Evolutionary conservation across 495 filamentous ascomycete genomes (phyloP), one percentile per base, ranked within the genome.

Genomic region (Lasiosphaeria miniovina): DNA sequence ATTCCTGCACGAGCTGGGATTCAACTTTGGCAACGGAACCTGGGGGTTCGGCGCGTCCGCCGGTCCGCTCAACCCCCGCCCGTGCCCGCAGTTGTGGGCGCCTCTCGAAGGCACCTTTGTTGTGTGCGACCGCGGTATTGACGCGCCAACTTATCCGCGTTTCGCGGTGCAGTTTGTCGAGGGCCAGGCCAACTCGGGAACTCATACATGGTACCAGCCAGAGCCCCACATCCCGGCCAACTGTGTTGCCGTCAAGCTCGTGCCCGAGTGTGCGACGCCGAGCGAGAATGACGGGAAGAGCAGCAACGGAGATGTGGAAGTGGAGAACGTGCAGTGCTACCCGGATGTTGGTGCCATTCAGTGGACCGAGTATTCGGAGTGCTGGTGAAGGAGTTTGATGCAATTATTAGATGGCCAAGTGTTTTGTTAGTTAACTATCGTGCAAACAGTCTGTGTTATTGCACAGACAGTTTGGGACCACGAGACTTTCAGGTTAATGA

Each of bases 181-280:
- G 15, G 49, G 49, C 24, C n/a, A 51, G 49, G 32, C 49, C 24
- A 51, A 51, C 24, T 11, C 8, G 12, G 43, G 12, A 4, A 11
- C 43, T n/a, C 24, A 14, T n/a, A 32, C 4, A 9, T 51, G 32
- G 10, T 32, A 51, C 15, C n/a, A 11, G n/a, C 49, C 49, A 6
- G 49, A 51, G 49, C 43, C 43, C 15, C 17, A 51, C 12, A 9
- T 51, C 17, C 49, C 49, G 14, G 4, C 17, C 49, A 51, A 51
- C 49, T 51, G 49, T 6, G 49, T 51, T 14, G 49, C 49, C 32
- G 15, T 51, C 49, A 51, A 51, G 49, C 49, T 51, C 24, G 8
- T 51, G 11, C 49, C 49, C 17, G 1, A 51, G 49, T 51, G 49
- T 32, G 49, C n/a, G 12, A 46, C 43, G 43, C 43, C 43, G 5